Evolutionary conservation across 2,329 filamentous ascomycete species (phyloP).

Genomic region (Ophiosphaerella narmari): DNA sequence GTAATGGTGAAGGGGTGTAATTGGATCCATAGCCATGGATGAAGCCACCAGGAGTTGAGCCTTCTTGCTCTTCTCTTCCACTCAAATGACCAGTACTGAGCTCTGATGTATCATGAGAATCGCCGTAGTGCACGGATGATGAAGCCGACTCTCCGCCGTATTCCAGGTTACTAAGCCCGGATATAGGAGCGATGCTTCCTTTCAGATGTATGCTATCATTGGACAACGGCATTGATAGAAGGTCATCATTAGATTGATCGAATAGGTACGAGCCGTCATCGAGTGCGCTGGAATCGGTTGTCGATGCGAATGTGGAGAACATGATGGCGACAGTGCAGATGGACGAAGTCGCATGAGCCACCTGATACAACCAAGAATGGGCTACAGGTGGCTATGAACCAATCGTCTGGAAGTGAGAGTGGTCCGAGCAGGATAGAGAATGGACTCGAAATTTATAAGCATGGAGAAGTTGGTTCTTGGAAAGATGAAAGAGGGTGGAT

Average conservation of each 20-base stretch:
- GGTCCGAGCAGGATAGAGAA: constrained; percentile 15
- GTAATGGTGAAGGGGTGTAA: constrained; percentile 35
- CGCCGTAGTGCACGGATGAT: constrained; percentile 47
- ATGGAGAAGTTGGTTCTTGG: constrained; percentile 37
- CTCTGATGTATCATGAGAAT: constrained; percentile 44
- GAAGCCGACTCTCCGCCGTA: constrained; percentile 46
- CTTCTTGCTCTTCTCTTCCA: constrained; percentile 38
- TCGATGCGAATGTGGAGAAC: constrained; percentile 42
- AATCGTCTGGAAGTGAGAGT: constrained; percentile 21
- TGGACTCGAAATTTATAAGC: constrained; percentile 18
- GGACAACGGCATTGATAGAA: constrained; percentile 39
- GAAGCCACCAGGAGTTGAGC: constrained; percentile 35
- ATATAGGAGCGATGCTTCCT: constrained; percentile 33
- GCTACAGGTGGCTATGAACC: constrained; percentile 27
- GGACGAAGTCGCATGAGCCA: constrained; percentile 29
- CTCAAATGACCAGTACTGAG: constrained; percentile 37
- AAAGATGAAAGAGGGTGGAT: constrained; percentile 29
- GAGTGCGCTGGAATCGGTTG: constrained; percentile 39
- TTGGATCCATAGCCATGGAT: constrained; percentile 32
- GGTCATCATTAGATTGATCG: constrained; percentile 34
- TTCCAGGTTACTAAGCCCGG: constrained; percentile 42
- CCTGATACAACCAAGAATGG: constrained; percentile 30
- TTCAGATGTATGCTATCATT: constrained; percentile 43
- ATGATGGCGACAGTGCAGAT: constrained; percentile 31
- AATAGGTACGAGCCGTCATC: constrained; percentile 44